Conservation (phyloP, 495 filamentous ascomycete species). For the Cryomyces minteri region DNA sequence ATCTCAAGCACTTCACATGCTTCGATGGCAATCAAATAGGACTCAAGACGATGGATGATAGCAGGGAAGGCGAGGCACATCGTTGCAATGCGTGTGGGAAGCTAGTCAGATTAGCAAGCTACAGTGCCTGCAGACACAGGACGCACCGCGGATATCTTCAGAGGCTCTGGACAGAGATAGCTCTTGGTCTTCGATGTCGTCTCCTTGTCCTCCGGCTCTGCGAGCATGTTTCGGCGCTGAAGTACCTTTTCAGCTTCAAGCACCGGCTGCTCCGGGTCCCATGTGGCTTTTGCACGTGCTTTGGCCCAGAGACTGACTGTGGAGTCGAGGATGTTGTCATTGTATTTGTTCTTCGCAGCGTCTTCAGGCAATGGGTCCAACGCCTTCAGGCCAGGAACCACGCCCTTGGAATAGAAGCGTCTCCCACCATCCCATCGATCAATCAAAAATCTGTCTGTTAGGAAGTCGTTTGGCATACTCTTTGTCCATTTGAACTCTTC, state of each 20-base stretch:
- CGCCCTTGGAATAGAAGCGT: constrained; percentile 31
- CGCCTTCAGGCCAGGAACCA: constrained; percentile 29
- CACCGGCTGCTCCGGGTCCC: constrained; percentile 54
- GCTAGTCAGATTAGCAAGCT: constrained; percentile 24
- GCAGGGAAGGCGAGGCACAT: constrained; percentile 62
- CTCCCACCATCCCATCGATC: constrained; percentile 60
- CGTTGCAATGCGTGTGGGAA: constrained; percentile 43
- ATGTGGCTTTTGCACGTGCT: constrained; percentile 18
- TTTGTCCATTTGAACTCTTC: constrained; percentile 35
- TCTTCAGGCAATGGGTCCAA: constrained; percentile 35
- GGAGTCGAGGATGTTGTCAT: constrained; percentile 47
- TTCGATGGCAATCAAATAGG: constrained; percentile 64
- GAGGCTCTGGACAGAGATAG: constrained; percentile 38
- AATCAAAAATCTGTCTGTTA: constrained; percentile 46
- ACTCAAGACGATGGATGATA: constrained; percentile 67
- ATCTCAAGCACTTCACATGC: constrained; percentile 40
- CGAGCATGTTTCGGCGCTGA: constrained; percentile 66
- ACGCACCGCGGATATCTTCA: constrained; percentile 62
- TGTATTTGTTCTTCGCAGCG: constrained; percentile 29
- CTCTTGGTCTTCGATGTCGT: constrained; percentile 16
- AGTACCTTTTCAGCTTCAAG: constrained; percentile 51
- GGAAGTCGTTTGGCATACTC: constrained; percentile 32
- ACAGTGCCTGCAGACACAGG: background rate
- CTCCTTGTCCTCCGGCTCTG: constrained; percentile 35
- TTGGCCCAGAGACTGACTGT: constrained; percentile 38